Percentiles rank a stretch among this genome's conserved stretches.
These are phyloP conservation scores for Paracorniculantispora psalliotae DNA, from an alignment of 2,329 filamentous ascomycete species.

Conservation along the genomic window DNA sequence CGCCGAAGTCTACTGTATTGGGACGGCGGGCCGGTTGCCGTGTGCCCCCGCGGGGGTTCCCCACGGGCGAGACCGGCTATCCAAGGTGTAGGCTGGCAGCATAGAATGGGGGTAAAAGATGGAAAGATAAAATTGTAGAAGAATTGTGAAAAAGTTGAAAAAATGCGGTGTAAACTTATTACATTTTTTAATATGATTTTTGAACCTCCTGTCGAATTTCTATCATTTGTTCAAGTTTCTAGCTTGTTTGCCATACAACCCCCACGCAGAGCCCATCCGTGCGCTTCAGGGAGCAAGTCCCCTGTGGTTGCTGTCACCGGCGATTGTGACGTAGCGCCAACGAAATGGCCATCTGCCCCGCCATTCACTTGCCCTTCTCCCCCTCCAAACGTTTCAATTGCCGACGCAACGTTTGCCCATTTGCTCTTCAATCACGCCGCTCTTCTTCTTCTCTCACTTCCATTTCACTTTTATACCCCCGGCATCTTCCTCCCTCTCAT, in stretches of 20 bases:
- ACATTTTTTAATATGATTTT: no score
- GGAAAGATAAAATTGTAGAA: no score
- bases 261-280: no score
- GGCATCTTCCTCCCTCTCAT: background rate
- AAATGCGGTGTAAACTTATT: no score
- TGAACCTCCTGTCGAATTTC: no score
- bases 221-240: no score
- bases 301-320: no score
- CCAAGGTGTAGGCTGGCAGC: background rate
- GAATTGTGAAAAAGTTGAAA: no score
- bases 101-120: no score
- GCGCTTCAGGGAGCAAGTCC: background rate
- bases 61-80: background rate
- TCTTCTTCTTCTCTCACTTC: background rate
- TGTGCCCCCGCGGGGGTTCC: no score
- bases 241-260: no score
- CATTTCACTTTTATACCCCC: background rate
- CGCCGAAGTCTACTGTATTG: conserved; percentile 6
- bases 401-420: background rate
- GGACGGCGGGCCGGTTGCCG: background rate
- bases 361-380: background rate
- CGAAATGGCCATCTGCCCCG: conserved; percentile 6
- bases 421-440: background rate
- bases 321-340: background rate
- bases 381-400: conserved; percentile 5